Evolutionary conservation across 176 grass and related monocot species (phyloP), one percentile per base, ranked within the genome.

Genomic region (Aegilops longissima): DNA sequence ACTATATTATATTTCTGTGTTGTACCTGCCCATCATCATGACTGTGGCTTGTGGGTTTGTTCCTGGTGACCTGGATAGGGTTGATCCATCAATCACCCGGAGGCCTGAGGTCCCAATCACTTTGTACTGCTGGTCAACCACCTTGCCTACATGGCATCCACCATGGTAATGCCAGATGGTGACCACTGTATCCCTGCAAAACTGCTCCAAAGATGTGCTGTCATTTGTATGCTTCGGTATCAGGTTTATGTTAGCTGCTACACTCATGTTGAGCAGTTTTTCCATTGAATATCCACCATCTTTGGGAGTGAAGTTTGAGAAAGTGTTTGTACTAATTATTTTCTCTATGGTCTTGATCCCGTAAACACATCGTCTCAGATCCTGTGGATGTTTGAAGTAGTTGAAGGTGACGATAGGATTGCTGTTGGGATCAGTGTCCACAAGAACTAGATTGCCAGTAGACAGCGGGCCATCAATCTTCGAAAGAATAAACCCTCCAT

Each of bases 161-260:
- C 94, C 92, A 82, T 97, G 94, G 87, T 97, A 97, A 66, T 97
- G 94, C 94, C 92, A 97, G 70, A 97, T 97, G 63, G 94, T 97
- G 45, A 91, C 83, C 16, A 97, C 88, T 21, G 92, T 94, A 29
- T 97, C 94, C 63, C 68, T 90, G 76, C 94, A 97, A 82, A 93
- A 97, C 72, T 97, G 94, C 90, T 97, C 86, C 78, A 97, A 78
- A 13, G 86, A 94, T 67, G 87, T 87, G 4, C 79, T 90, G 78
- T 97, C 94, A 64, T 97, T 87, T 9, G 87, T 97, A 84, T 94
- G 94, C 85, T 92, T 97, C 0, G 94, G 94, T 71, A 92, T 97
- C 88, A 97, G 52, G 73, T 97, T 97, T 84, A 97, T 87, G 27
- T 97, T 94, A 16, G 94, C 94, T 27, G 67, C 61, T 56, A 92